Evolutionary conservation across 192 early-diverging fungal genomes (phyloP).

Genomic region (Umbelopsis sp.): DNA sequence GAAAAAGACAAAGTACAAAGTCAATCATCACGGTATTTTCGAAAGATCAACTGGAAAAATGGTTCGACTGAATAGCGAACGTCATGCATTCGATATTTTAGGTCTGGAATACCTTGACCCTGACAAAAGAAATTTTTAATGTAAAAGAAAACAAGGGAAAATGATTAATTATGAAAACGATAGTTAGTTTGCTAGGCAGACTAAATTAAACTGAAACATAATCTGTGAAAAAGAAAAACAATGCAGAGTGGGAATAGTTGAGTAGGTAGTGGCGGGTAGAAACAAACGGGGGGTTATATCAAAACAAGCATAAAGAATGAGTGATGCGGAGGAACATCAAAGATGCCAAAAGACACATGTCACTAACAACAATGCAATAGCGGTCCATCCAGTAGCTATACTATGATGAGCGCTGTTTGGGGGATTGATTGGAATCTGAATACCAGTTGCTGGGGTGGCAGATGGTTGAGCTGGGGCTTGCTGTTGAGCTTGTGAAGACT

Average conservation of each 20-base stretch:
- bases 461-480: conserved; percentile 2
- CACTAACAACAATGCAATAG: not conserved
- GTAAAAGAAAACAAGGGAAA: not conserved
- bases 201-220: not conserved
- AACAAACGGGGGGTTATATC: no score
- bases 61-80: not conserved
- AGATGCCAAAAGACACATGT: conserved; percentile 1
- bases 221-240: not conserved
- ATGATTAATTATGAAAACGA: not conserved
- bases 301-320: not conserved
- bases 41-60: not conserved
- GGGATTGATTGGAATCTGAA: conserved; percentile 5
- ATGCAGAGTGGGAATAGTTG: not conserved
- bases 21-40: not conserved
- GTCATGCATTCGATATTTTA: not conserved
- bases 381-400: not conserved
- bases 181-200: not conserved
- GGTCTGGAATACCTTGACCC: not conserved
- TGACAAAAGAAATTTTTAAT: not conserved
- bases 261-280: not conserved
- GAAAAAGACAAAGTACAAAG: not conserved
- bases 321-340: not conserved
- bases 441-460: not conserved
- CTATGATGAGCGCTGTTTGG: not conserved
- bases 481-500: not conserved